Percentiles rank a stretch among this genome's conserved stretches.
phyloP scores from a whole-genome alignment of 2,329 filamentous ascomycete genomes.

The Trichoderma sp. region DNA sequence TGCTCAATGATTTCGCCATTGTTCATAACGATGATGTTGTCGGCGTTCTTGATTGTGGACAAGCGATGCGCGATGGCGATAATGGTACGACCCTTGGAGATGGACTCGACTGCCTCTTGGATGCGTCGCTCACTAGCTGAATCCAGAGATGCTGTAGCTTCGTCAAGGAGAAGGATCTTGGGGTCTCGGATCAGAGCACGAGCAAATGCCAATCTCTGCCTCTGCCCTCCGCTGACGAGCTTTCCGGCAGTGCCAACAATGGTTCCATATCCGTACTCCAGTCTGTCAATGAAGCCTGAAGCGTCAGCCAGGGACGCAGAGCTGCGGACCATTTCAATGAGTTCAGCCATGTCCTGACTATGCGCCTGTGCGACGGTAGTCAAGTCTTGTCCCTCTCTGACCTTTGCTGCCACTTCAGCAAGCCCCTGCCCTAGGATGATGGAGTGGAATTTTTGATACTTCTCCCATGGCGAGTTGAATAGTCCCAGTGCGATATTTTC shows the following conservation, averaged over 20 bases:
- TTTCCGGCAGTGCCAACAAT: constrained; percentile 53
- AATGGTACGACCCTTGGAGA: constrained; percentile 56
- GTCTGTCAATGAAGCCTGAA: constrained; percentile 50
- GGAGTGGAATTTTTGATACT: constrained; percentile 42
- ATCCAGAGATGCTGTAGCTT: constrained; percentile 61
- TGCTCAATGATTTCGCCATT: constrained; percentile 57
- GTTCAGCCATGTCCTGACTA: constrained; percentile 44
- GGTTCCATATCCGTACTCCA: constrained; percentile 54
- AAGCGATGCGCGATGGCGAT: constrained; percentile 65
- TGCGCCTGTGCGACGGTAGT: constrained; percentile 42
- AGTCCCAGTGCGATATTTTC: constrained; percentile 53
- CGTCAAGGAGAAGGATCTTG: constrained; percentile 58
- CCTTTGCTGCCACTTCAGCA: constrained; percentile 48
- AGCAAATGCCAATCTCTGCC: constrained; percentile 59
- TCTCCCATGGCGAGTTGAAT: constrained; percentile 42
- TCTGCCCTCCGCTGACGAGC: constrained; percentile 58
- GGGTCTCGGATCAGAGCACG: constrained; percentile 57
- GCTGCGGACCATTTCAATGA: constrained; percentile 17
- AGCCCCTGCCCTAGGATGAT: constrained; percentile 50
- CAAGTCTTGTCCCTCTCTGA: constrained; percentile 51
- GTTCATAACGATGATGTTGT: constrained; percentile 65
- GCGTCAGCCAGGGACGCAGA: constrained; percentile 54
- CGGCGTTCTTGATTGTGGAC: constrained; percentile 61
- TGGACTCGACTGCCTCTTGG: constrained; percentile 46
- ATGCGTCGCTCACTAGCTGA: constrained; percentile 57